Evolutionary conservation across 441 rosid species (phyloP).

Genomic region (Pelargonium fulgidum): DNA sequence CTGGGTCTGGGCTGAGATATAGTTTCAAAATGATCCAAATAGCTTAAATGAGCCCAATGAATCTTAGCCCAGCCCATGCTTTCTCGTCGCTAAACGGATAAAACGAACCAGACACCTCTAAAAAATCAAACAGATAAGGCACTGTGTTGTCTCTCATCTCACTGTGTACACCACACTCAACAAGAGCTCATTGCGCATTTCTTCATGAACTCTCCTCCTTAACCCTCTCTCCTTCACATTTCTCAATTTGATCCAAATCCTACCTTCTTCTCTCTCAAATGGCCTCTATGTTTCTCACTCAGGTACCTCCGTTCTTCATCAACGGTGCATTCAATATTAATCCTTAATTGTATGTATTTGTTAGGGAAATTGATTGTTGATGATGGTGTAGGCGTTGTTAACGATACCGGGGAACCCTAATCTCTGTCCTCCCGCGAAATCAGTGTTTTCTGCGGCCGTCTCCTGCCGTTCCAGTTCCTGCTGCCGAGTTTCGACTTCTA

Average conservation of each 20-base stretch:
- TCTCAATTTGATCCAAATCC: not conserved
- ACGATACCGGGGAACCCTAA: not conserved
- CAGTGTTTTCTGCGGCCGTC: not conserved
- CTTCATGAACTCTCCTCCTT: not conserved
- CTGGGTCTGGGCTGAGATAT: no score
- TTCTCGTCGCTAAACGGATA: no score
- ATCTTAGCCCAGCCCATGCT: no score
- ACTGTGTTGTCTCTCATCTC: no score
- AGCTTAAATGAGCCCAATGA: no score
- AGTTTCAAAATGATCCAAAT: no score
- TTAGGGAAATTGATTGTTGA: not conserved
- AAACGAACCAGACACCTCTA: no score
- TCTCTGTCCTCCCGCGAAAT: conserved; percentile 5
- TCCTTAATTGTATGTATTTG: not conserved
- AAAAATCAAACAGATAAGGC: no score
- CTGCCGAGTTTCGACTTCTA: conserved; percentile 26
- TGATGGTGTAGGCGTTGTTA: not conserved
- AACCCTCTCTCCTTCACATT: not conserved
- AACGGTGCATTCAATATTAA: not conserved
- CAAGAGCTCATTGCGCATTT: not conserved
- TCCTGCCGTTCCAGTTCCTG: not conserved
- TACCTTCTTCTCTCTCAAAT: not conserved
- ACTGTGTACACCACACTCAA: no score
- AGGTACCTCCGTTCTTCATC: not conserved
- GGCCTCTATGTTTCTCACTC: not conserved